phyloP scores from a whole-genome alignment of 345 rosid genomes.

The Eucalyptus microcorys region DNA sequence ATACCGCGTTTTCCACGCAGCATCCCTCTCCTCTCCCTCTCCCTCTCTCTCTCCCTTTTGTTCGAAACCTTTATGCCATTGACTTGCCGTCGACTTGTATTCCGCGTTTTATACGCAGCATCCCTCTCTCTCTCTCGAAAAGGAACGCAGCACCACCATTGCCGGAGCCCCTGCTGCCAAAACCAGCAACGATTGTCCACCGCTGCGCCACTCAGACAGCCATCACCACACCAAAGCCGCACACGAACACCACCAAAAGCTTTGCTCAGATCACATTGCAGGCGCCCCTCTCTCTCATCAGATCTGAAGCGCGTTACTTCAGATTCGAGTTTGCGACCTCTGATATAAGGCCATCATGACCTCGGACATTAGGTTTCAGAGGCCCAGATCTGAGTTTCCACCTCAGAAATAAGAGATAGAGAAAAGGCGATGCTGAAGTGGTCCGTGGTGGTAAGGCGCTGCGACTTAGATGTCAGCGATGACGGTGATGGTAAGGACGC shows the following conservation, averaged over 20 bases:
- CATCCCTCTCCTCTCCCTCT: too few species aligned
- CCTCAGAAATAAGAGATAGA: neutral
- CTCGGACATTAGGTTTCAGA: neutral
- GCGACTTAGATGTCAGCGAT: neutral
- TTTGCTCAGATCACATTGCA: neutral
- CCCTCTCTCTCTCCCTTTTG: too few species aligned
- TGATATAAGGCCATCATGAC: neutral
- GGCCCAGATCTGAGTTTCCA: neutral
- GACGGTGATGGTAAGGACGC: neutral
- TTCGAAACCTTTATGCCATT: too few species aligned
- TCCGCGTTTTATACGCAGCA: too few species aligned
- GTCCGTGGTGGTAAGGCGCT: conserved; percentile 15
- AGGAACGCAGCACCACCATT: neutral
- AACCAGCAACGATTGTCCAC: neutral
- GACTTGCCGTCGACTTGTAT: too few species aligned
- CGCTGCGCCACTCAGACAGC: neutral
- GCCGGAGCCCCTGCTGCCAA: neutral
- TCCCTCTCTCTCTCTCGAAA: neutral
- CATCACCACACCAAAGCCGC: neutral
- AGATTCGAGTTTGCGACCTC: neutral
- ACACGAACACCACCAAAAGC: neutral
- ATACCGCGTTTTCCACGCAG: too few species aligned
- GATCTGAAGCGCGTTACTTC: neutral
- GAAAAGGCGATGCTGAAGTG: neutral
- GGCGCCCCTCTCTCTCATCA: neutral